These are phyloP conservation scores for Trichoderma semiorbis DNA, from an alignment of 2,329 filamentous ascomycete genomes.

Conservation along the genomic window DNA sequence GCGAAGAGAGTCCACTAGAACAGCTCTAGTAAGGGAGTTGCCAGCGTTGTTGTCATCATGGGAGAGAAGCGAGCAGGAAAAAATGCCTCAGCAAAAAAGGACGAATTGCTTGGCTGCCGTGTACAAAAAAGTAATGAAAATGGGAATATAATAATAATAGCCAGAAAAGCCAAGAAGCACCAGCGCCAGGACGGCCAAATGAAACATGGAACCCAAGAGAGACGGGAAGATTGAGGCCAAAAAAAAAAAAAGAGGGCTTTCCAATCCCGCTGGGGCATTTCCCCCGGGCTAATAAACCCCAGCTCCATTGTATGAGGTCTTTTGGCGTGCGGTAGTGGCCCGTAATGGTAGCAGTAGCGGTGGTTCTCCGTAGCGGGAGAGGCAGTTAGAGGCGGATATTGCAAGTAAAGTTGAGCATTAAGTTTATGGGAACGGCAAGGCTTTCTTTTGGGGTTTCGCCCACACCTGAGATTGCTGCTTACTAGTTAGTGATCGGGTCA, in stretches of 20 bases:
- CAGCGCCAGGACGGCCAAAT: not conserved
- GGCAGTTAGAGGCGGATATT: constrained; percentile 14
- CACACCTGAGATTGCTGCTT: not conserved
- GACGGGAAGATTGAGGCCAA: not conserved
- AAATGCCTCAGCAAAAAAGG: constrained; percentile 7
- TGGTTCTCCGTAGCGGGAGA: constrained; percentile 4
- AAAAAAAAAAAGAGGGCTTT: not conserved
- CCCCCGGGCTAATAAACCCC: not conserved
- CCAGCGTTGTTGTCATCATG: constrained; percentile 8
- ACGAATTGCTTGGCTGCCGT: not conserved
- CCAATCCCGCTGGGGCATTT: not conserved
- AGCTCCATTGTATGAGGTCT: not conserved
- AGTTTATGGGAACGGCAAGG: constrained; percentile 1
- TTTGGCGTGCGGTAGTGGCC: not conserved
- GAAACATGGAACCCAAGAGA: not conserved
- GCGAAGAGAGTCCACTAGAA: not conserved
- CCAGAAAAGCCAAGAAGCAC: too few relatives aligned
- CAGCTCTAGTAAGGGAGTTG: not conserved
- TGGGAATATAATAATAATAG: not conserved
- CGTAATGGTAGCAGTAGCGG: constrained; percentile 1
- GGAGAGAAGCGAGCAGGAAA: not conserved
- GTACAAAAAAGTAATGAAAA: not conserved
- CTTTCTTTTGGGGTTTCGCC: not conserved
- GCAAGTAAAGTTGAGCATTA: constrained; percentile 15
- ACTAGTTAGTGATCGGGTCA: not conserved